Evolutionary conservation across 2,329 filamentous ascomycete species (phyloP), one percentile per base, ranked within the genome.

Genomic region (Apiospora marii): DNA sequence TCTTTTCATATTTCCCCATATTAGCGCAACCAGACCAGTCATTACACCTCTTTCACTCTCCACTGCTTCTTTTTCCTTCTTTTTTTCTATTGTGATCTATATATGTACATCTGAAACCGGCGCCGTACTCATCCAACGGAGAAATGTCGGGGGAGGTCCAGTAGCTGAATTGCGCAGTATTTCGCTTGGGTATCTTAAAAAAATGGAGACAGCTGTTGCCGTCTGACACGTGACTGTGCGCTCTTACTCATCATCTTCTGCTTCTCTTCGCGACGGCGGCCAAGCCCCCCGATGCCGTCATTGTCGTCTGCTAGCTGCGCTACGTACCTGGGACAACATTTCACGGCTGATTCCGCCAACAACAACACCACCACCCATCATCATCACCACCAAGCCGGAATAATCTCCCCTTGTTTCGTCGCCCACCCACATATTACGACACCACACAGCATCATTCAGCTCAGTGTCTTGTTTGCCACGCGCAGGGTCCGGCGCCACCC

Each of bases 151-250:
- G 53, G 53, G 14, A 27, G 1, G 22, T 13, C 34, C 19, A 41
- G 41, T 13, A 13, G 10, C 34, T 24, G 58, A 41, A 41, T 64
- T n/a, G 22, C 34, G 34, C 34, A n/a, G 34, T 41, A 64, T n/a
- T 41, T 41, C 34, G 8, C 10, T 64, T n/a, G 58, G 58, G 58
- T 64, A 64, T 64, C 58, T 64, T 37, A 41, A 41, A 64, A 41
- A 41, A 64, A 37, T 37, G 53, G 58, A 12, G 30, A 41, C 58
- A 64, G 41, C 30, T 64, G 7, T 12, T n/a, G 58, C 7, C 12
- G 53, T 10, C 19, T 49, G 46, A n/a, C 53, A 61, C 27, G 53
- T 61, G 53, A 37, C 22, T 27, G n/a, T 16, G 27, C 51, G 51
- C 51, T 34, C 51, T 4, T 34, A 30, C 27, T 30, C 53, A 12